Evolutionary conservation across 2,329 filamentous ascomycete genomes (phyloP), one percentile per base, ranked within the genome.

Genomic region (Diaporthe sp.): DNA sequence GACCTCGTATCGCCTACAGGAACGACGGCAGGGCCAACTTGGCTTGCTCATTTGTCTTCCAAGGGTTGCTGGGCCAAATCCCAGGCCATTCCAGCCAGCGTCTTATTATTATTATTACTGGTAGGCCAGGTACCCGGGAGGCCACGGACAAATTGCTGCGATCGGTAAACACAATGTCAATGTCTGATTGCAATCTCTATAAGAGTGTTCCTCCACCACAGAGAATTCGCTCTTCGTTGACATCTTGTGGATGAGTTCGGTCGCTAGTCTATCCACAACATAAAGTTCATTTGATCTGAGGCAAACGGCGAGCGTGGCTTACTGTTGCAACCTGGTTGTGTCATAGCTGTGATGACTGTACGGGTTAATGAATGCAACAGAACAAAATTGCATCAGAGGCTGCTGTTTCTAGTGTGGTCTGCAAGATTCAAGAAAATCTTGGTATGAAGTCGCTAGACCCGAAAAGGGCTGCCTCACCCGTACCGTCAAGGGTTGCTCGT

Each of bases 1-100:
- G 49, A 69, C 65, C 49, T 69, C 65, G 65, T 69, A 69, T 69
- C 65, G 65, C 65, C 65, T 34, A 55, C 65, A 69, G 65, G 65
- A 69, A 69, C 65, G 34, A 55, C 46, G 34, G 65, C 49, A 42
- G 49, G 59, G 22, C 65, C 31, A 55, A 55, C 65, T 69, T 69
- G 65, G 65, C 65, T 55, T 42, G 65, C 49, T 55, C 49, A 55
- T 55, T 69, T 69, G 65, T 42, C 34, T 39, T 34, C 31, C 65
- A 22, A 42, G 46, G 44, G 49, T 69, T 69, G 65, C 34, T 69
- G 65, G 65, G 65, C 49, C 49, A 42, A 69, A 69, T 68, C 65
- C 65, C 12, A 53, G 65, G 65, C 46, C 65, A 68, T 37, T 28
- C 42, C 44, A 25, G 37, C 62, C 44, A 25, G 19, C 62, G 19